These are phyloP conservation scores for Mucor racemosus DNA, from an alignment of 371 early-diverging fungal species.

Conservation along the genomic window DNA sequence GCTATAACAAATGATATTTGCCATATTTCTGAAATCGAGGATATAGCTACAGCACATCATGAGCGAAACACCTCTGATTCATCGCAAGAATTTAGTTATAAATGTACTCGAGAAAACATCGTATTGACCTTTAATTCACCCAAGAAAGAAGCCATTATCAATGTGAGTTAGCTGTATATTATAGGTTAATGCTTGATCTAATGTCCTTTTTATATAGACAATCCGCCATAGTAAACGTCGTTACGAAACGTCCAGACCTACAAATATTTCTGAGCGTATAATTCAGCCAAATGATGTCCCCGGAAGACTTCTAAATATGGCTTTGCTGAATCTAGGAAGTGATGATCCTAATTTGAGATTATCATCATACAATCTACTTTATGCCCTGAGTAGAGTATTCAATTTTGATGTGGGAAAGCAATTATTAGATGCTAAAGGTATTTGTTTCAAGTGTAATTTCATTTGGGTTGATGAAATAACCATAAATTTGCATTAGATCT, in stretches of 20 bases:
- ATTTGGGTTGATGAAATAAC: too few species aligned
- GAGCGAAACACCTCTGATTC: conserved; percentile 47
- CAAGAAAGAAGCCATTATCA: conserved; percentile 71
- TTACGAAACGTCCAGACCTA: conserved; percentile 65
- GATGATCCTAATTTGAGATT: conserved; percentile 76
- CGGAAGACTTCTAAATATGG: conserved; percentile 88
- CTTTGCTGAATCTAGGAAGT: conserved; percentile 82
- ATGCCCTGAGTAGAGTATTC: conserved; percentile 76
- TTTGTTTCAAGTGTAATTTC: neutral
- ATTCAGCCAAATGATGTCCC: conserved; percentile 88
- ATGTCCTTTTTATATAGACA: conserved; percentile 20
- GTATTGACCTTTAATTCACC: conserved; percentile 69
- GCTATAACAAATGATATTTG: conserved; percentile 83
- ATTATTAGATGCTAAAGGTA: conserved; percentile 77
- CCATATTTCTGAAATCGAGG: conserved; percentile 84
- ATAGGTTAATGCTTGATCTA: neutral
- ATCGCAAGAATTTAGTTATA: conserved; percentile 74
- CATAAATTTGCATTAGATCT: conserved; percentile 53
- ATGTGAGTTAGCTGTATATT: conserved; percentile 21
- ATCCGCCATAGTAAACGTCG: conserved; percentile 73
- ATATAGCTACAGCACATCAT: conserved; percentile 56
- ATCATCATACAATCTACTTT: conserved; percentile 85
- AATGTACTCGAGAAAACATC: conserved; percentile 60
- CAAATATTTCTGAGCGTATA: conserved; percentile 63
- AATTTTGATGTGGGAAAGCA: conserved; percentile 80